Conservation (phyloP, 805 yeast species). For the Lipomyces yamanashiensis region DNA sequence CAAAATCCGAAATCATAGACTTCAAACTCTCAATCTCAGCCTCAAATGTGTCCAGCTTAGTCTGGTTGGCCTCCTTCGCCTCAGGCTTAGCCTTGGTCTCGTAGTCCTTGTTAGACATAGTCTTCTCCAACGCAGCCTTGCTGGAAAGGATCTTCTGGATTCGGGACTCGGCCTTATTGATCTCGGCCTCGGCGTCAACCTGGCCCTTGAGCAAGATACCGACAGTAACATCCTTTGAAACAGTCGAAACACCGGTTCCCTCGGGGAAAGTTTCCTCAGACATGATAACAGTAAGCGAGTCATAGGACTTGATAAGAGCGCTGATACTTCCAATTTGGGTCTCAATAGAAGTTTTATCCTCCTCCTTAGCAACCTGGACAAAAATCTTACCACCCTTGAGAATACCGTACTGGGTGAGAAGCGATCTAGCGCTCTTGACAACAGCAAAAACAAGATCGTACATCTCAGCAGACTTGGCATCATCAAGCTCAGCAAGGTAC, state of each 20-base stretch:
- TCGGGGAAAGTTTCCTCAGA: slow-evolving; percentile 67
- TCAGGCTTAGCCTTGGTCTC: slow-evolving; percentile 80
- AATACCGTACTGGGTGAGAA: slow-evolving; percentile 87
- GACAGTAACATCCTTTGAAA: slow-evolving; percentile 79
- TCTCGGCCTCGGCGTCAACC: slow-evolving; percentile 90
- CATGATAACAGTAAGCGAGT: slow-evolving; percentile 19
- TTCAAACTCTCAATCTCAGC: slow-evolving; percentile 93
- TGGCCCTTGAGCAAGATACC: slow-evolving; percentile 93
- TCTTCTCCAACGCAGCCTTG: slow-evolving; percentile 68
- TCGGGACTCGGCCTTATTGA: slow-evolving; percentile 78
- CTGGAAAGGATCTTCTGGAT: slow-evolving; percentile 66
- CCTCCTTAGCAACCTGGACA: slow-evolving; percentile 67
- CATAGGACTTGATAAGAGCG: slow-evolving; percentile 70
- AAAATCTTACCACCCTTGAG: slow-evolving; percentile 84
- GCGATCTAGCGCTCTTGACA: slow-evolving; percentile 88
- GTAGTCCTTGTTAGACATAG: slow-evolving; percentile 73
- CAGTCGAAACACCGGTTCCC: slow-evolving; percentile 87
- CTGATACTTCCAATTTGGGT: slow-evolving; percentile 85
- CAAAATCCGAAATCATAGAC: slow-evolving; percentile 82
- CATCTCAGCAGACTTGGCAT: slow-evolving; percentile 67
- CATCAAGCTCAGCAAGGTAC: slow-evolving; percentile 62
- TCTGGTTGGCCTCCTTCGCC: slow-evolving; percentile 76
- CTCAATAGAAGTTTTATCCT: slow-evolving; percentile 57
- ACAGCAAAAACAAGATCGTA: slow-evolving; percentile 85
- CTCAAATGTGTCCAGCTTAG: slow-evolving; percentile 66